A percentile compares a stretch with the other conserved stretches of the same genome.
These are phyloP conservation scores for Vigna angularis DNA, from an alignment of 306 rosid genomes.

Conservation along the genomic window DNA sequence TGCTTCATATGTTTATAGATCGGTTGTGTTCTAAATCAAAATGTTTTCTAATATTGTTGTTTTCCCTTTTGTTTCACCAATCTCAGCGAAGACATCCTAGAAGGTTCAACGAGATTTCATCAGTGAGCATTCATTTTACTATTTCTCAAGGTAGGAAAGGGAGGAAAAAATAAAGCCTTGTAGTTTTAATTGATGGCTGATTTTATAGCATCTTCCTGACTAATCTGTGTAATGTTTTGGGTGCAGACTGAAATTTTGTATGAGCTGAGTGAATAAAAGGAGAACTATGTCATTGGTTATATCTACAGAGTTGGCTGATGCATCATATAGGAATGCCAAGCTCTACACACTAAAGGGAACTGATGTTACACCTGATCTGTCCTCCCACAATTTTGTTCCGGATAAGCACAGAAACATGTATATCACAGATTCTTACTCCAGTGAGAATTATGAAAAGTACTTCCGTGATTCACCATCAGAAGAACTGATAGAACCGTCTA, in stretches of 20 bases:
- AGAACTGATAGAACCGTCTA: slow-evolving; percentile 62
- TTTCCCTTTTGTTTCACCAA: slow-evolving; percentile 31
- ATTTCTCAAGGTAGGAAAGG: slow-evolving; percentile 24
- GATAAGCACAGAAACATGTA: slow-evolving; percentile 63
- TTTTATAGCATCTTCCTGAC: slow-evolving; percentile 32
- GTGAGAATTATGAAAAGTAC: slow-evolving; percentile 82
- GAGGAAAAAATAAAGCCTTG: neutral
- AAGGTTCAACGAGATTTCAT: slow-evolving; percentile 35
- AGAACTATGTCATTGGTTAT: slow-evolving; percentile 77
- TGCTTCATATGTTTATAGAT: neutral
- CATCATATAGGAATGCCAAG: slow-evolving; percentile 68
- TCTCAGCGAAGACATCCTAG: slow-evolving; percentile 31
- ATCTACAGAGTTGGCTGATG: slow-evolving; percentile 62
- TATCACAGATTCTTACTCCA: slow-evolving; percentile 63
- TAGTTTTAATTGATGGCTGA: slow-evolving; percentile 18
- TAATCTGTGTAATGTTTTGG: slow-evolving; percentile 43
- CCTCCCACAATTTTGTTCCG: slow-evolving; percentile 59
- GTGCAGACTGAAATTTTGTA: slow-evolving; percentile 46
- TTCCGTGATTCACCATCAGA: slow-evolving; percentile 78
- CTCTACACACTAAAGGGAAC: slow-evolving; percentile 71
- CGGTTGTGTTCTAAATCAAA: neutral
- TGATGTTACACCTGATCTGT: slow-evolving; percentile 59
- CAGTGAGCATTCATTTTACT: slow-evolving; percentile 28
- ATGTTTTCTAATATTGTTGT: slow-evolving; percentile 24
- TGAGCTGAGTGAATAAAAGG: slow-evolving; percentile 40